These are phyloP conservation scores for Pestalotiopsis sp. DNA, from an alignment of 2,329 filamentous ascomycete species.

Conservation along the genomic window DNA sequence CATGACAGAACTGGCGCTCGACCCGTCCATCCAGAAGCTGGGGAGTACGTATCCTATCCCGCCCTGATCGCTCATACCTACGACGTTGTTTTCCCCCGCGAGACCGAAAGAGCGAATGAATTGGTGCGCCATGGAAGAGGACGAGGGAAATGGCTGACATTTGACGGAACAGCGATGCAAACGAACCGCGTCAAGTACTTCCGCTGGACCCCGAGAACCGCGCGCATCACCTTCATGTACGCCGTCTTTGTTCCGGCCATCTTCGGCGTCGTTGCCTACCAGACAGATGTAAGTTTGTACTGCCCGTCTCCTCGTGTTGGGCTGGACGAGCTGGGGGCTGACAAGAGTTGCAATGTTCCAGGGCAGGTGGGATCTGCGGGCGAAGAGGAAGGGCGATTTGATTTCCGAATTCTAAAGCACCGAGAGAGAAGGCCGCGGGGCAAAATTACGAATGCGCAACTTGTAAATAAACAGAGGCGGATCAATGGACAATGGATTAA, in stretches of 20 bases:
- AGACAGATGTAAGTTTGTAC: slow-evolving; percentile 77
- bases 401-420: slow-evolving; percentile 71
- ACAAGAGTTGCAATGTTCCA: slow-evolving; percentile 38
- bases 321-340: background rate
- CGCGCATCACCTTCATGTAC: slow-evolving; percentile 79
- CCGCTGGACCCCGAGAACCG: slow-evolving; percentile 86
- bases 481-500: background rate
- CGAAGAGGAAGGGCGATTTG: slow-evolving; percentile 87
- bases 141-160: background rate
- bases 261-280: slow-evolving; percentile 73
- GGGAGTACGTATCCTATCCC: slow-evolving; percentile 39
- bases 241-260: slow-evolving; percentile 72
- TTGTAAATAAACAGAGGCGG: background rate
- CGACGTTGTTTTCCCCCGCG: background rate
- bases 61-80: background rate
- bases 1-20: slow-evolving; percentile 45
- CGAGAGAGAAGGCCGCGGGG: slow-evolving; percentile 5
- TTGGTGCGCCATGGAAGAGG: background rate
- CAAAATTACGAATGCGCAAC: slow-evolving; percentile 26
- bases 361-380: slow-evolving; percentile 86
- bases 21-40: slow-evolving; percentile 51
- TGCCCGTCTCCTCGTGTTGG: background rate
- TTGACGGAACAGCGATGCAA: slow-evolving; percentile 69
- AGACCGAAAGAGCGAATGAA: background rate
- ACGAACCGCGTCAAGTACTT: slow-evolving; percentile 92